Evolutionary conservation across 306 rosid species (phyloP), one percentile per base, ranked within the genome.

Genomic region (Sphenostylis stenocarpa): DNA sequence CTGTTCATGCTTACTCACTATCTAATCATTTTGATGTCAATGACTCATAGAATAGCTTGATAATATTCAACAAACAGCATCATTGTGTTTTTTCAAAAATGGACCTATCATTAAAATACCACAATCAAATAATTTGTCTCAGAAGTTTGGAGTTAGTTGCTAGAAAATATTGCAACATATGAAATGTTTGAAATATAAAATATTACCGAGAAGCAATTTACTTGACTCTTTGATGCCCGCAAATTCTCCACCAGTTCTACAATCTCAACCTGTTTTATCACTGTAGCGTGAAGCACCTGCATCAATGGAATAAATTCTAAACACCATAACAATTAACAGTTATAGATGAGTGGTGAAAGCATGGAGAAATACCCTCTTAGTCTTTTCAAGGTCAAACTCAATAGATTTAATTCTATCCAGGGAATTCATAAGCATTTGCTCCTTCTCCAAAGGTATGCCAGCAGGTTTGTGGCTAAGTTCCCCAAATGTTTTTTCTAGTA

Each of bases 331-430:
- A 72, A 75, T 67, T 55, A 69, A 44, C 8, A 55, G 26, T 57
- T 48, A 63, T 70, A 57, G 74, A 45, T 61, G 6, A 74, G 52
- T 23, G 19, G 55, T 52, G 33, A n/a, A 51, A 56, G 39, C 49
- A 49, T 58, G 57, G 70, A 72, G 71, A 51, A 91, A 31, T 88
- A 92, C 97, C 78, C 86, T 86, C 78, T 90, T 92, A 10, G 97
- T 92, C 80, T 82, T 90, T 68, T 92, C 96, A 20, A 92, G 88
- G 79, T 92, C 97, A 48, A 83, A 79, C 85, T 92, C 97, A 52
- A 90, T 92, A 8, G 76, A 85, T 78, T 92, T 92, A 38, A 92
- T 92, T 87, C 97, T 87, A 63, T 90, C 88, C 85, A 88, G 77
- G 34, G 97, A 92, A 74, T 84, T 86, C 81, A 76, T 77, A 36